Evolutionary conservation across 176 grass and related monocot genomes (phyloP), one percentile per base, ranked within the genome.

Genomic region (Areca catechu): DNA sequence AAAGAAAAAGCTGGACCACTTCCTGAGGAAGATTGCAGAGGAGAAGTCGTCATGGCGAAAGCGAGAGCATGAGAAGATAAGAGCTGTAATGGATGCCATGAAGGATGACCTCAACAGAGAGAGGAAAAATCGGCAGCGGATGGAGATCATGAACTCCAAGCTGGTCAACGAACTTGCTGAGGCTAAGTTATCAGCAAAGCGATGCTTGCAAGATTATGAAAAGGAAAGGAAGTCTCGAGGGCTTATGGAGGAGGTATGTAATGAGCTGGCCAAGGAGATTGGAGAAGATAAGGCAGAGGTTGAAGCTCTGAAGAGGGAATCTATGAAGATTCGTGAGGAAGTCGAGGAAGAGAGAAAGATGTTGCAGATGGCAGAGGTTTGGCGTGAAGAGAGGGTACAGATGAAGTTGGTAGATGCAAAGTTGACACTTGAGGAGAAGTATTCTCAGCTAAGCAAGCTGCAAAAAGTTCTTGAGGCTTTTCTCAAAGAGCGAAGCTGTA

Each of bases 321-420:
- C 61, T 22, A 50, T 50, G 4, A 63, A 50, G 15, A 16, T 50
- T 22, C 47, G 15, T 22, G 61, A 63, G 61, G 61, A 63, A 63
- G 22, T 63, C 20, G 61, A 63, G 15, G 61, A 21, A 22, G 61
- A 63, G 12, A 63, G 61, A 7, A 63, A 63, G 5, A 63, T 50
- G 61, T 49, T 63, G 47, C 61, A 63, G 37, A 49, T 63, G 37
- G 47, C 61, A 17, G 61, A 63, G 61, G 43, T 63, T 50, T 63
- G 61, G 61, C 47, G 61, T 23, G 61, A 63, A 50, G 61, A 63
- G 19, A 63, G 61, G 17, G 61, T 63, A 10, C 61, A 63, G 43
- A 49, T 50, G 61, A 63, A 63, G 61, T 22, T 63, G 61, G 21
- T 63, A 16, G 61, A 63, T 63, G 18, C 61, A 3, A 63, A 50